Evolutionary conservation across 1,284 basidiomycete genomes (phyloP), one percentile per base, ranked within the genome.

Genomic region (Filobasidium uniguttulatum): DNA sequence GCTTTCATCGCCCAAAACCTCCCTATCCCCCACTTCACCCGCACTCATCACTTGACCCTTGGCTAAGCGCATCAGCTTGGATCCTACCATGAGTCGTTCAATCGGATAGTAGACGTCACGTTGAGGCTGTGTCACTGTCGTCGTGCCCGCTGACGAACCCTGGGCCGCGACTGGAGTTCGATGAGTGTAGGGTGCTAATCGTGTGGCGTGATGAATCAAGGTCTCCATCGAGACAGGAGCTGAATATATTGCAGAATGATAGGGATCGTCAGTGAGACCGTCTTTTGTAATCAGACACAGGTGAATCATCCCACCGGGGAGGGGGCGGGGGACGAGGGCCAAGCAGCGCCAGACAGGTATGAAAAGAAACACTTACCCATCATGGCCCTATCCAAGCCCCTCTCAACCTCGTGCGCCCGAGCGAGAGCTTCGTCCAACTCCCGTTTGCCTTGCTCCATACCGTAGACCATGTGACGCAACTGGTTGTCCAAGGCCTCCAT

Each of bases 401-500:
- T 15, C 7, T 44, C 29, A 15, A 54, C 53, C 38, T 58, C 53
- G 31, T 54, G 54, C 40, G 44, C 56, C 25, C 55, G 40, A 19
- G 57, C 54, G 31, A 58, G 51, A 34, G 59, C 55, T 46, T 50
- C 44, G 34, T 60, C 61, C 12, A 62, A 41, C 29, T 60, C 55
- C 19, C 52, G 37, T 26, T 58, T 41, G 19, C 46, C 48, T 17
- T 50, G 44, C 15, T 51, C 29, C 26, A 54, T 22, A 38, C 36
- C 46, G 3, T 48, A 22, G 33, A 54, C 40, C 1, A 51, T 35
- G 28, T 23, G 26, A 12, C 46, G 25, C 10, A 51, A 35, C 9
- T 26, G 25, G 12, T 48, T 37, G 17, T 54, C 53, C 20, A 50
- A 26, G 20, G 43, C 43, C 12, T 51, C 35, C 23, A 29, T 38